Evolutionary conservation across 1,139 yeast species (phyloP).

Genomic region (Nadsonia commutata): DNA sequence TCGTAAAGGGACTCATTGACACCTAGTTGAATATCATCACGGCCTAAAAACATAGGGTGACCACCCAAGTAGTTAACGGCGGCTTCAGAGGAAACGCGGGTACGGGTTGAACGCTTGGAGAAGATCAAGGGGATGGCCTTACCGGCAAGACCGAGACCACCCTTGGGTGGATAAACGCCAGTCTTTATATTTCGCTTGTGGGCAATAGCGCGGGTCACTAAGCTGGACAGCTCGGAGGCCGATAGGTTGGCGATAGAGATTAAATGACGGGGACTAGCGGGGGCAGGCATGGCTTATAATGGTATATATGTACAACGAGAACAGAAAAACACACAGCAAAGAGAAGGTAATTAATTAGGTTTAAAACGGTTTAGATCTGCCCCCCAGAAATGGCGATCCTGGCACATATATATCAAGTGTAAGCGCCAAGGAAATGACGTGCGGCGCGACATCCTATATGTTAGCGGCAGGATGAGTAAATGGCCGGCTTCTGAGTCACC

Average conservation of each 20-base stretch:
- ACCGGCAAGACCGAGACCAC: slow-evolving; percentile 27
- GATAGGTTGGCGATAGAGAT: not conserved
- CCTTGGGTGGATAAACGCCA: not conserved
- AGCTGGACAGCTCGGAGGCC: not conserved
- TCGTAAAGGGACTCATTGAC: slow-evolving; percentile 79
- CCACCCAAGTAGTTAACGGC: slow-evolving; percentile 92
- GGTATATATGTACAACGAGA: too few relatives aligned
- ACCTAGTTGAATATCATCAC: slow-evolving; percentile 94
- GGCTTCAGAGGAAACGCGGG: slow-evolving; percentile 88
- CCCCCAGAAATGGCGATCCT: too few relatives aligned
- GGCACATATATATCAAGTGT: too few relatives aligned
- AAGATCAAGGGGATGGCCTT: slow-evolving; percentile 72
- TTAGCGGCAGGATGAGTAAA: too few relatives aligned
- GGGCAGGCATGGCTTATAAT: not conserved
- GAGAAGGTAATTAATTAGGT: too few relatives aligned
- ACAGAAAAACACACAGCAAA: too few relatives aligned
- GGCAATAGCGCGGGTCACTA: not conserved
- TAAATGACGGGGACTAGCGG: not conserved
- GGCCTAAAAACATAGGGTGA: slow-evolving; percentile 90
- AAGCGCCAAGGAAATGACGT: too few relatives aligned
- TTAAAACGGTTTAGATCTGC: too few relatives aligned
- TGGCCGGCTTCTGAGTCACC: too few relatives aligned
- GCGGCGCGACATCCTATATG: too few relatives aligned
- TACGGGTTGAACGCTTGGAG: slow-evolving; percentile 85
- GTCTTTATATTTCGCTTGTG: not conserved